Evolutionary conservation across 345 rosid species (phyloP), one percentile per base, ranked within the genome.

Genomic region (Erysimum cheiranthoides): DNA sequence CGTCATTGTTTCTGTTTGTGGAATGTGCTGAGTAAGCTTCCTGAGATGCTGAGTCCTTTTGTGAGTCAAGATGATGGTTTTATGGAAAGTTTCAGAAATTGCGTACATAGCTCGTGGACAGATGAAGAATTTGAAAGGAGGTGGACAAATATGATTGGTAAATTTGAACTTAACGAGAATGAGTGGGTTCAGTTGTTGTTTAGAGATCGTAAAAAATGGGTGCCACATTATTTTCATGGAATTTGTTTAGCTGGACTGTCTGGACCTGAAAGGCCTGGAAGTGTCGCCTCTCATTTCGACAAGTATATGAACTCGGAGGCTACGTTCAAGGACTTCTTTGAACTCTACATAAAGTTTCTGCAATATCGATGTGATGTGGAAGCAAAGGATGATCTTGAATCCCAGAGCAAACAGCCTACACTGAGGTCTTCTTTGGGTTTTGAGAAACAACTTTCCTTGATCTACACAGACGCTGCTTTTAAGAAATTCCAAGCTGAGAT

Each of bases 401-500:
- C 84, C n/a, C 70, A 78, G 77, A 77, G 68, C 76, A 81, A 75
- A 50, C 84, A 81, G 47, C 85, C 83, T 38, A 51, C 81, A 34
- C 65, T 85, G 63, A 83, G 78, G 68, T 83, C 85, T 71, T 75
- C 82, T 27, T 79, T 84, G 3, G 80, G 84, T 61, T 78, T 81
- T 59, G 88, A 85, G 77, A 85, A 83, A 77, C 81, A 77, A 63
- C 79, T 85, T 27, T 83, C 88, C 3, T 57, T 74, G 66, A 56
- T 77, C 32, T 85, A 85, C 62, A 83, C 86, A 2, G 80, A 83
- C 32, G 78, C 86, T 49, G 78, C 83, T 64, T 85, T 83, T 77
- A 83, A 81, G 82, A 83, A 79, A 71, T 83, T 83, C 73, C 88
- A 85, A 74, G 79, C 73, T 57, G 86, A 85, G 81, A 79, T 83